Base-by-base conservation (phyloP, 805 yeast species). In the Candida taoyuanica region DNA sequence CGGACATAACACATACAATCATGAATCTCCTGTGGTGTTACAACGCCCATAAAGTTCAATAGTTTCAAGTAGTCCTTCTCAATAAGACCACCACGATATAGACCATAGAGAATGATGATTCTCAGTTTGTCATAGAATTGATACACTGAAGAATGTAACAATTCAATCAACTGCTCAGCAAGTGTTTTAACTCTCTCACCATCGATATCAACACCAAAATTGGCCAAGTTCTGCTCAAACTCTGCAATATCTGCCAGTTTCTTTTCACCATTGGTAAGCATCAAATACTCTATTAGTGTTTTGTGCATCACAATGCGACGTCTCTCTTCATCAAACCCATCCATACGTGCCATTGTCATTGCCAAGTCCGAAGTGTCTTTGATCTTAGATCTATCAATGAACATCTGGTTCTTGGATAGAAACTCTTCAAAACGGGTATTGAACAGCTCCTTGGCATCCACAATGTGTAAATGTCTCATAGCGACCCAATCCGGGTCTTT, bases 81-180 rank as follows among this genome's bases (percentile, higher is more conserved):
- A 5, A 84, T 70, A 13, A 93, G 63, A 0, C 96, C 96, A 4
- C 89, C 91, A 48, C 98, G 71, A 56, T 78, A 82, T 20, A 88
- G 58, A 1, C 86, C 81, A 59, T 93, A 93, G 2, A 84, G 62
- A 16, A 85, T 65, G 12, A 93, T 73, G 20, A 84, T 64, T 43
- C 98, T 73, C 39, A 87, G 65, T 55, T 86, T 86, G 53, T 86
- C 95, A 14, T 72, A 72, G 40, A 70, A 67, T 20, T 67, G 74
- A 31, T 78, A 67, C 29, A 64, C 68, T 18, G 64, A 67, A 31
- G 74, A 61, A 0, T 68, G 63, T 17, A 91, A 64, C 17, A 79
- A 55, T 4, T 63, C 68, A 20, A 89, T 65, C 39, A 88, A 62
- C 25, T 73, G 76, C 36, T 77, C 83, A 23, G 83, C 78, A 17